These are phyloP conservation scores for Salix exigua DNA, from an alignment of 345 rosid genomes.

Conservation along the genomic window DNA sequence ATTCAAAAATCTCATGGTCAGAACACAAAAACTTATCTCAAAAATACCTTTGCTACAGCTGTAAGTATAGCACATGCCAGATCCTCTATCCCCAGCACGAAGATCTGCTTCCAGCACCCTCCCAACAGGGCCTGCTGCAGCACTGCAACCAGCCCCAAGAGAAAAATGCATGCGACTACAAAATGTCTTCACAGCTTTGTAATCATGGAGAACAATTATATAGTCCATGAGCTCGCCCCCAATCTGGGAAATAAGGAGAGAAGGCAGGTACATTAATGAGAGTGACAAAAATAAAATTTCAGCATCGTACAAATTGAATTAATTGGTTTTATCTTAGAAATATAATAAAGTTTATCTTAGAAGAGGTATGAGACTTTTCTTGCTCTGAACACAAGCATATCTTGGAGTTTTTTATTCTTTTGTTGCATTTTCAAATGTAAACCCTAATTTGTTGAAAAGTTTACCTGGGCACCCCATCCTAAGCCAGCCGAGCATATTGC, in stretches of 20 bases:
- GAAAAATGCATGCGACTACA: conserved; percentile 97
- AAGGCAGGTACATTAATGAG: not conserved
- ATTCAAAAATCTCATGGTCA: not conserved
- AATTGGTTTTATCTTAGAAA: not conserved
- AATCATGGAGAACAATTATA: conserved; percentile 79
- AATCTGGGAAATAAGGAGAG: conserved; percentile 37
- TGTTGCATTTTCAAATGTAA: not conserved
- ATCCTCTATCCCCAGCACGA: conserved; percentile 89
- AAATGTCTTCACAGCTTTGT: conserved; percentile 89
- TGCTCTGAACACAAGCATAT: not conserved
- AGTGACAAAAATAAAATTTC: not conserved
- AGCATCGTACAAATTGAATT: not conserved
- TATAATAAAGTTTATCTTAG: not conserved
- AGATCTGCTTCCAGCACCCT: conserved; percentile 96
- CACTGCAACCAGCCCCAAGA: conserved; percentile 96
- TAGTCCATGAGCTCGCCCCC: conserved; percentile 99
- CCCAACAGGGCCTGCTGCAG: conserved; percentile 96
- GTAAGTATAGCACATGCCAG: conserved; percentile 90
- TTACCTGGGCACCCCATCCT: conserved; percentile 99
- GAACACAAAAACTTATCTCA: conserved; percentile 2
- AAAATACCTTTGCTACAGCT: conserved; percentile 88
- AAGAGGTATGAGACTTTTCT: not conserved
- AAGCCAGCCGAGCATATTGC: conserved; percentile 74
- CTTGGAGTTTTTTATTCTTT: not conserved
- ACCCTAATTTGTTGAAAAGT: not conserved